Conservation (phyloP, 1,284 basidiomycete species). For the Fomitiporia mediterranea region DNA sequence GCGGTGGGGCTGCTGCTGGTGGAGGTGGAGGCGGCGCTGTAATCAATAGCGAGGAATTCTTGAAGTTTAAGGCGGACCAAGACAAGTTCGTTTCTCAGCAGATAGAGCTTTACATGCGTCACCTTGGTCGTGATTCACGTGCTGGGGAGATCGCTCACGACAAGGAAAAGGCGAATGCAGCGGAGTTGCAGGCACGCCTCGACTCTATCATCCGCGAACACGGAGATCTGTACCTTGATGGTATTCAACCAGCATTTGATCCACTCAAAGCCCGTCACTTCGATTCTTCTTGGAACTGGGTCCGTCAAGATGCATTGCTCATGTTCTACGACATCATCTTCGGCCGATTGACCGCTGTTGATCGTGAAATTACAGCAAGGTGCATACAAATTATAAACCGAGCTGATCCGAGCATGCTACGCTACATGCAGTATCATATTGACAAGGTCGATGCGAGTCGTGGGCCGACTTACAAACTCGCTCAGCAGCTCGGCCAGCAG, state of each 20-base stretch:
- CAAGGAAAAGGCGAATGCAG: conserved; percentile 71
- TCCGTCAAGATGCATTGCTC: conserved; percentile 88
- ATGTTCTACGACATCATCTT: conserved; percentile 99
- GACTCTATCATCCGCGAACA: conserved; percentile 89
- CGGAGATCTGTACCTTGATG: conserved; percentile 90
- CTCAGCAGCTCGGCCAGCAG: conserved; percentile 96
- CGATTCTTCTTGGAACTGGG: conserved; percentile 99
- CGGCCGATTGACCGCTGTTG: conserved; percentile 88
- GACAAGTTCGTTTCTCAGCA: conserved; percentile 90
- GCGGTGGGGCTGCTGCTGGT: conserved; percentile 56
- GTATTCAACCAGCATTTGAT: conserved; percentile 92
- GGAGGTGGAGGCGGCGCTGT: conserved; percentile 70
- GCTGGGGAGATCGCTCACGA: conserved; percentile 88
- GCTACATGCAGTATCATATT: conserved; percentile 96
- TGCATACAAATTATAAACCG: conserved; percentile 98
- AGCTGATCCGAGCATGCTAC: conserved; percentile 85
- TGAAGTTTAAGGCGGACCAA: conserved; percentile 93
- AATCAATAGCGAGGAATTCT: conserved; percentile 97
- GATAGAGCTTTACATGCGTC: conserved; percentile 94
- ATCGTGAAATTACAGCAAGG: conserved; percentile 93
- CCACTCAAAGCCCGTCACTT: conserved; percentile 95
- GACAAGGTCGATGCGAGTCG: conserved; percentile 76
- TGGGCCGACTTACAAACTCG: conserved; percentile 89
- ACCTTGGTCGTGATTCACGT: conserved; percentile 90
- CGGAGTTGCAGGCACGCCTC: conserved; percentile 78